Base-by-base conservation (phyloP, 2,329 filamentous ascomycete genomes). In the Exophiala mesophila region DNA sequence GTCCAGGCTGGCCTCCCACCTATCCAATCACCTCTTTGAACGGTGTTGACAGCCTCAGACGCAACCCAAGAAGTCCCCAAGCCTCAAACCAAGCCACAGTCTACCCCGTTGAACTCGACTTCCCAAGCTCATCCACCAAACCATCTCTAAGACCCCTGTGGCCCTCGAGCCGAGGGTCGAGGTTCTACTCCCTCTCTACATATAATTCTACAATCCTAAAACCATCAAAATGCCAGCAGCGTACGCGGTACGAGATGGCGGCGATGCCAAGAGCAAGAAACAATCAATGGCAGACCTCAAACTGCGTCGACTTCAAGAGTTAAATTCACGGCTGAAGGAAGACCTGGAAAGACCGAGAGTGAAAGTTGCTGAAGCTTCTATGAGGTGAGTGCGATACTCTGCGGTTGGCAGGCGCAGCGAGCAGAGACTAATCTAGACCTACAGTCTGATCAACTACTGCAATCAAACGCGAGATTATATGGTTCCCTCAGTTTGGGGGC, bases 241-340 rank as follows among this genome's bases (percentile, higher is more conserved):
- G 45, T 83, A 83, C 67, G 79, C 82, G 63, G 72, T 81, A 57
- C 77, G 79, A 64, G 74, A 74, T 47, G 79, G 77, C 55, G 77
- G 78, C 56, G 78, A 80, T 62, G 72, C 60, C 45, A 80, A 78
- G 77, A 94, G 89, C 74, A 97, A 94, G 74, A 96, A 96, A 76
- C 92, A 97, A 73, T 95, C 88, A 65, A 97, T 98, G 87, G 90
- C 90, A 57, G 92, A 98, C 67, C 79, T 98, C 54, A 98, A 98
- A 77, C 80, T 97, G 60, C 83, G 92, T 61, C 85, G 92, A 54
- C 76, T 98, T 68, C 97, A 89, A 49, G 92, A 98, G 73, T 80
- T 98, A 60, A 98, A 97, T 76, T 88, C 88, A 68, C 84, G 92
- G 58, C 73, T 98, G 66, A 86, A 89, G 60, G 92, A 98, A 70